Evolutionary conservation across 2,329 filamentous ascomycete species (phyloP).

Genomic region (Neodidymelliopsis sp.): DNA sequence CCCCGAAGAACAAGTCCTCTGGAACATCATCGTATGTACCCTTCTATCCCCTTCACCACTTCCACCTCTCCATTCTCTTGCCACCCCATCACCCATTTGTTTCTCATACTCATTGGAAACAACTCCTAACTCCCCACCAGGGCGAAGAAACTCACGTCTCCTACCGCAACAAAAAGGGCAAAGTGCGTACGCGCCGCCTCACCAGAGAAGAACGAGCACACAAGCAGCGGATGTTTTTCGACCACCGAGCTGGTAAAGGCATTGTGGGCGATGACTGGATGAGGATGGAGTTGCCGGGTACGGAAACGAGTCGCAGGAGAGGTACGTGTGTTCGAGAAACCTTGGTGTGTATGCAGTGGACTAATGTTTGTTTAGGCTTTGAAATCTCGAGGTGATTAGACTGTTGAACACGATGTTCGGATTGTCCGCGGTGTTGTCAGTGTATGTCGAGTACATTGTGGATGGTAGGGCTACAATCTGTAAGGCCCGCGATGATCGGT

Average conservation of each 20-base stretch:
- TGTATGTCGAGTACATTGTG: no score
- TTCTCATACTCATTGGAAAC: no score
- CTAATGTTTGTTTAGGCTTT: no score
- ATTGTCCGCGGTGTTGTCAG: no score
- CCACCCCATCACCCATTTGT: no score
- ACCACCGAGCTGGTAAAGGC: slow-evolving; percentile 26
- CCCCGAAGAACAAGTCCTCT: slow-evolving; percentile 27
- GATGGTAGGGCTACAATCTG: no score
- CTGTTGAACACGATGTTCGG: no score
- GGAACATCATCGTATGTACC: slow-evolving; percentile 27
- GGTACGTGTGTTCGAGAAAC: neutral
- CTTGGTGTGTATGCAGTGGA: no score
- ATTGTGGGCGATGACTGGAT: slow-evolving; percentile 36
- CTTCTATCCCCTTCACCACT: neutral
- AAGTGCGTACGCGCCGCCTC: slow-evolving; percentile 25
- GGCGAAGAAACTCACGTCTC: slow-evolving; percentile 28
- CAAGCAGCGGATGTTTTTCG: slow-evolving; percentile 28
- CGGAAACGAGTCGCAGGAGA: no score
- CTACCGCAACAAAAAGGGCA: slow-evolving; percentile 19
- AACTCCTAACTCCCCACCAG: slow-evolving; percentile 5
- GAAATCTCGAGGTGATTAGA: no score
- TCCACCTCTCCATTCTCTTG: no score
- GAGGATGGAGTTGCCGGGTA: slow-evolving; percentile 22
- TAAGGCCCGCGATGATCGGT: neutral
- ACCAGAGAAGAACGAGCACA: slow-evolving; percentile 18